These are phyloP conservation scores for Fusarium clavum DNA, from an alignment of 2,329 filamentous ascomycete species.

Conservation along the genomic window DNA sequence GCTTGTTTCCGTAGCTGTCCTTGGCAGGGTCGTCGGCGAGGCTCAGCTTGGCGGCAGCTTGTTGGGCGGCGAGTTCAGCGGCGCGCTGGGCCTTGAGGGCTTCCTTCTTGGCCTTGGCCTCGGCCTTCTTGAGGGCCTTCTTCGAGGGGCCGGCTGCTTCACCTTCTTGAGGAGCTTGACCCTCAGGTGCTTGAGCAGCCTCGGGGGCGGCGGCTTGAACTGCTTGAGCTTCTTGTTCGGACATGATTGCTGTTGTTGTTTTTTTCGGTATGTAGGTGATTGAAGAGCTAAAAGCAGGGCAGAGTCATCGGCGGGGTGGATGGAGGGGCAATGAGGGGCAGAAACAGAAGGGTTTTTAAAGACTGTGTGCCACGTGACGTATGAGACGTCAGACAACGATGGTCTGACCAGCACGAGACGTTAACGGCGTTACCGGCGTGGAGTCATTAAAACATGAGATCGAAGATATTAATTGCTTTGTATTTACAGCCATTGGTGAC, in stretches of 20 bases:
- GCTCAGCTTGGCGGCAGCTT: slow-evolving; percentile 68
- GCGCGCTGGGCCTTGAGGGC: slow-evolving; percentile 79
- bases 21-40: slow-evolving; percentile 76
- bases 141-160: slow-evolving; percentile 52
- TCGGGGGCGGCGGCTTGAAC: not conserved
- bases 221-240: not conserved
- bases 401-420: not conserved
- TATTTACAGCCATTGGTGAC: not conserved
- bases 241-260: slow-evolving; percentile 5
- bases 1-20: slow-evolving; percentile 79
- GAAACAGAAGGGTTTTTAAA: slow-evolving; percentile 6
- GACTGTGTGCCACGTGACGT: slow-evolving; percentile 8
- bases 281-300: slow-evolving; percentile 1
- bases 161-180: slow-evolving; percentile 9
- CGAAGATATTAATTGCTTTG: not conserved
- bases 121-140: slow-evolving; percentile 86
- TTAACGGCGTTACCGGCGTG: not conserved
- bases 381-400: slow-evolving; percentile 4
- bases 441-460: slow-evolving; percentile 3
- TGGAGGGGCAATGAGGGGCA: slow-evolving; percentile 19
- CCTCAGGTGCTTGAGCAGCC: slow-evolving; percentile 20
- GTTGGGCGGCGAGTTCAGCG: slow-evolving; percentile 80
- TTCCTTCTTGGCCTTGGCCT: slow-evolving; percentile 88
- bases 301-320: slow-evolving; percentile 24
- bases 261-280: not conserved